Evolutionary conservation across 176 grass and related monocot genomes (phyloP).

Genomic region (Avena atlantica): DNA sequence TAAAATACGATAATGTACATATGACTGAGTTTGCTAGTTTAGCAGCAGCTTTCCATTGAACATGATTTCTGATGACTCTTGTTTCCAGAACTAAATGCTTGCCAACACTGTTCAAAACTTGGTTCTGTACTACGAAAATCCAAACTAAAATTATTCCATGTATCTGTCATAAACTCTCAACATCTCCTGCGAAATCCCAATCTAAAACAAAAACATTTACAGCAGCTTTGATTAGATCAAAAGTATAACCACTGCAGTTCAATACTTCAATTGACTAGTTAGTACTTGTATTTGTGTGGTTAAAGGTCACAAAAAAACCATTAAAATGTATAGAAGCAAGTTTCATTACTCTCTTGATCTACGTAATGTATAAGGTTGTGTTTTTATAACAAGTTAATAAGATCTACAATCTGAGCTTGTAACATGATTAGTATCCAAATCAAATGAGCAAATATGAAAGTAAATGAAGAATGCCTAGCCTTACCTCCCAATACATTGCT

Average conservation of each 20-base stretch:
- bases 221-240: neutral
- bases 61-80: neutral
- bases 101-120: constrained; percentile 25
- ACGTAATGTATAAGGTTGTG: neutral
- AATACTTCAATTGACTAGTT: neutral
- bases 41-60: neutral
- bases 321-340: neutral
- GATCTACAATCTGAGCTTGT: constrained; percentile 25
- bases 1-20: neutral
- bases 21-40: constrained; percentile 11
- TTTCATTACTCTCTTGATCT: neutral
- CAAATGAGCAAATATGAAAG: neutral
- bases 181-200: neutral
- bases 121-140: neutral
- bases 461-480: constrained; percentile 28
- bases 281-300: constrained; percentile 18
- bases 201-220: constrained; percentile 4
- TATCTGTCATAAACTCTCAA: neutral
- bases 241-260: constrained; percentile 11
- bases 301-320: neutral
- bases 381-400: neutral
- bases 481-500: constrained; percentile 49
- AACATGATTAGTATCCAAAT: neutral
- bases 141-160: constrained; percentile 6
- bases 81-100: constrained; percentile 9